Evolutionary conservation across 345 rosid genomes (phyloP).

Genomic region (Sonneratia caseolaris): DNA sequence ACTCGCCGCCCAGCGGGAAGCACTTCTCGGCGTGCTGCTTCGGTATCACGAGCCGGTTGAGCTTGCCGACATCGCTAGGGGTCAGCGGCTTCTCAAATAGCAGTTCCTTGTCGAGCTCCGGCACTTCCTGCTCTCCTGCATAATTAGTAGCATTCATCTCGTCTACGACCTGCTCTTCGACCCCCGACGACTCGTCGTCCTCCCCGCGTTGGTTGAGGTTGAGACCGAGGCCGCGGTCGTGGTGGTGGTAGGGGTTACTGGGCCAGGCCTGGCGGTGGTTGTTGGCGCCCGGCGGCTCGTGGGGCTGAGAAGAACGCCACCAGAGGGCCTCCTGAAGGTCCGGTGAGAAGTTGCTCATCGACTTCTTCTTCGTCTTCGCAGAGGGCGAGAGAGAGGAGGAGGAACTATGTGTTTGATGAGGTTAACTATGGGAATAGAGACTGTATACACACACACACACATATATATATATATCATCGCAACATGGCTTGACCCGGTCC

Average conservation of each 20-base stretch:
- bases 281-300: not conserved
- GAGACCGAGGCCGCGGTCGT: slow-evolving; percentile 8
- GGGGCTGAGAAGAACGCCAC: not conserved
- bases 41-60: slow-evolving; percentile 46
- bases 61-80: slow-evolving; percentile 46
- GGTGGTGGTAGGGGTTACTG: slow-evolving; percentile 4
- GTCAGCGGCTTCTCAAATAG: slow-evolving; percentile 40
- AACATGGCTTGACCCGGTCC: not conserved
- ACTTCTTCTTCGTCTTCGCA: slow-evolving; percentile 3
- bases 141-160: not conserved
- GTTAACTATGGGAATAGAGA: not conserved
- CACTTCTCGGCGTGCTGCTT: slow-evolving; percentile 49
- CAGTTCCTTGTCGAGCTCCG: slow-evolving; percentile 7
- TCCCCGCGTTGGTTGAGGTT: slow-evolving; percentile 15
- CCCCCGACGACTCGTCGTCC: slow-evolving; percentile 3
- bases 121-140: not conserved
- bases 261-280: slow-evolving; percentile 8
- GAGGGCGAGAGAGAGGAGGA: not conserved
- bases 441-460: not conserved
- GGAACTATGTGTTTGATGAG: not conserved
- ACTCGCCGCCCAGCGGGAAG: slow-evolving; percentile 24
- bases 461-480: not conserved
- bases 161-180: not conserved
- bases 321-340: slow-evolving; percentile 7
- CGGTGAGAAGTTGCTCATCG: slow-evolving; percentile 12